Evolutionary conservation across 345 rosid species (phyloP), one percentile per base, ranked within the genome.

Genomic region (Sisymbrium altissimum): DNA sequence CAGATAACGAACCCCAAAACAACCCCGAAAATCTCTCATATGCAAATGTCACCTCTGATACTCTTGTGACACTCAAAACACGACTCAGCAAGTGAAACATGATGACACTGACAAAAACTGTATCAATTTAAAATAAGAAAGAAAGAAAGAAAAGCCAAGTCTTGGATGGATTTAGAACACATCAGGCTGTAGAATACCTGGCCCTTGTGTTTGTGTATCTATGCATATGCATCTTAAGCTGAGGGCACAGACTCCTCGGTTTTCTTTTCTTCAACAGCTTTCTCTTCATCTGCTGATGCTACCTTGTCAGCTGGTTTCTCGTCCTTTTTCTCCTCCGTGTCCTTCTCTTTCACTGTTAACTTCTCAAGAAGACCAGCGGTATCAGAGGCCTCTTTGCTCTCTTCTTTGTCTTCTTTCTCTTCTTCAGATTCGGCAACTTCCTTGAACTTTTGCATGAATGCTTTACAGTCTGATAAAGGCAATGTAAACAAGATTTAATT

Each of bases 341-440:
- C 78, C 68, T 84, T 82, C 57, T 89, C 97, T 75, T 86, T 90
- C 33, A 93, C 90, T 38, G 84, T 83, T 82, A 93, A 74, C 69
- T 81, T 88, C 78, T 88, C 86, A 9, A 93, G 87, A 52, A 83
- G 88, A 36, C 83, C 88, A 46, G 90, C 94, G n/a, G 92, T 72
- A n/a, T 84, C 85, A 64, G 84, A 53, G 6, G 96, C 92, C 44
- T 86, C 94, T 76, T 83, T 66, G 64, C 83, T 84, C 78, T 86
- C 97, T 80, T 86, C 92, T 65, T 81, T 85, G 6, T 44, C 32
- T 41, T 78, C 92, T 65, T 81, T 85, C 7, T 44, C 32, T 41
- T 78, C 78, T 75, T 85, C 93, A 13, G 85, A 80, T 68, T 89
- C 93, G 9, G 89, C 89, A 65, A 90, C 88, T 76, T 91, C 94